Evolutionary conservation across 2,329 filamentous ascomycete genomes (phyloP), one percentile per base, ranked within the genome.

Genomic region (Alternaria solani): DNA sequence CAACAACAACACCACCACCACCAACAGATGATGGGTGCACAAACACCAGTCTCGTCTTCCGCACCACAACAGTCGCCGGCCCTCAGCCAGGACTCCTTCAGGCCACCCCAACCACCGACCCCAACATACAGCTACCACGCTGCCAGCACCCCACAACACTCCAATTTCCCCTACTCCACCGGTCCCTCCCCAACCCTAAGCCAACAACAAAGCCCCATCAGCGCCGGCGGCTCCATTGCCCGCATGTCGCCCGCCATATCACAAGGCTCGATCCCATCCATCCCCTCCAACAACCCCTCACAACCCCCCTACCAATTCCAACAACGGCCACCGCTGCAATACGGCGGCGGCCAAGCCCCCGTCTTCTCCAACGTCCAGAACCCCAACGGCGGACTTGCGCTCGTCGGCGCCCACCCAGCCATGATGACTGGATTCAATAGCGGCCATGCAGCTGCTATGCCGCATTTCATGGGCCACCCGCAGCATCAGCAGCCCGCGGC

Each of bases 301-400:
- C 81, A 82, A 34, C 79, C 81, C 3, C 79, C 80, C 16, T 81
- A 79, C 62, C 69, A 75, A 7, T 88, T 87, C 63, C 76, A 76
- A 59, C 80, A 76, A 60, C 80, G 81, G 59, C 79, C 81, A 73
- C 59, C 67, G 11, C 67, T 80, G 28, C 66, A 67, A 25, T 71
- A 83, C 75, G 42, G 66, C 5, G 87, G 89, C 69, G 68, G 69
- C 14, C 84, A 84, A 4, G 83, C 91, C 3, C 85, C 89, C 1
- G 88, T 94, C 28, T 88, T 94, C 82, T 90, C 91, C 16, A 95
- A 94, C 72, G 85, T 95, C 26, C 87, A 89, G 70, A 91, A 89
- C 61, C 92, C 92, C 0, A 87, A 87, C 54, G 85, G 85, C 6
- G 90, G 90, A 61, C 88, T 95, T 83, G 85, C 90, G 7, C 81